phyloP scores from a whole-genome alignment of 1,284 basidiomycete species.

The Papiliotrema fonsecae region DNA sequence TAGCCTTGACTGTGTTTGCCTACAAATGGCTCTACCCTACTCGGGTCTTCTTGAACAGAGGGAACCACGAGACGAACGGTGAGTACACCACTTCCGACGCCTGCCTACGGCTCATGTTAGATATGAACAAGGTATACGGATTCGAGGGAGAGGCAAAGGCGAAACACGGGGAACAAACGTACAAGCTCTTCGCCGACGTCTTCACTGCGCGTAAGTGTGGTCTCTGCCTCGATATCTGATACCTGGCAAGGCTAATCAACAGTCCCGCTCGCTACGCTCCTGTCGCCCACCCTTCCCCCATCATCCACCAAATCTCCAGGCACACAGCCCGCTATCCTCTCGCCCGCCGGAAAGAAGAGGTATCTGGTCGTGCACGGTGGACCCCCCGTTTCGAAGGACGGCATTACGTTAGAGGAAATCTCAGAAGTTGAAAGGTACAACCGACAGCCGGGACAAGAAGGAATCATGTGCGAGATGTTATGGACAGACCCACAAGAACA shows the following conservation, averaged over 20 bases:
- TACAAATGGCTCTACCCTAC: conserved; percentile 95
- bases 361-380: conserved; percentile 97
- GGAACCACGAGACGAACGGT: conserved; percentile 86
- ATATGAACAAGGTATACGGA: conserved; percentile 76
- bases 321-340: conserved; percentile 59
- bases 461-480: conserved; percentile 79
- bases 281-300: conserved; percentile 67
- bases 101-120: conserved; percentile 39
- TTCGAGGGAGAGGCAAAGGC: conserved; percentile 96
- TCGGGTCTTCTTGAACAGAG: conserved; percentile 84
- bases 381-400: conserved; percentile 83
- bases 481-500: conserved; percentile 94
- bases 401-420: conserved; percentile 87
- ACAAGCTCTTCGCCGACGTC: conserved; percentile 81
- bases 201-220: conserved; percentile 74
- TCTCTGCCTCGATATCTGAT: not conserved
- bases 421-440: conserved; percentile 76
- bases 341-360: conserved; percentile 75
- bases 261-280: conserved; percentile 87
- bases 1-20: conserved; percentile 87
- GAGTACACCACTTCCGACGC: not conserved
- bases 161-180: conserved; percentile 87
- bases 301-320: conserved; percentile 44
- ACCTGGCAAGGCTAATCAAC: conserved; percentile 5
- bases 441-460: conserved; percentile 87